Conservation (phyloP, 2,329 filamentous ascomycete species). For the Furcasterigmium furcatum region DNA sequence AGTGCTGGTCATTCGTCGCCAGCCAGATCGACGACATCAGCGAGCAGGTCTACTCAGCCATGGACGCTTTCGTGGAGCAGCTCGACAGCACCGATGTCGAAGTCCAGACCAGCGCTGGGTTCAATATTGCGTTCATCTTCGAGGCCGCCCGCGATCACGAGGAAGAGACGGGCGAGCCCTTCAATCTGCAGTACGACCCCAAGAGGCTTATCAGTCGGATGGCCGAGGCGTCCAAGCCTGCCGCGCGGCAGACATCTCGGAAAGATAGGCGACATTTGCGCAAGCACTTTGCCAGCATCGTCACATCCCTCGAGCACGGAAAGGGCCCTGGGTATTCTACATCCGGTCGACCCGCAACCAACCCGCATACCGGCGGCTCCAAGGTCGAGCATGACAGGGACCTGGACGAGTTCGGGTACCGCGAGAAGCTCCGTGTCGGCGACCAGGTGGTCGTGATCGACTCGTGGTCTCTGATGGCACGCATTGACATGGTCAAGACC, state of each 20-base stretch:
- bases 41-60: slow-evolving; percentile 64
- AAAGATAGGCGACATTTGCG: slow-evolving; percentile 45
- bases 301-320: slow-evolving; percentile 51
- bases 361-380: slow-evolving; percentile 37
- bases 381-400: slow-evolving; percentile 35
- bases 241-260: slow-evolving; percentile 46
- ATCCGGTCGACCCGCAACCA: slow-evolving; percentile 34
- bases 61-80: slow-evolving; percentile 82
- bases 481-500: slow-evolving; percentile 44
- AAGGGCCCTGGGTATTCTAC: slow-evolving; percentile 54
- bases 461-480: slow-evolving; percentile 46
- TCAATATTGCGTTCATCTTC: slow-evolving; percentile 79
- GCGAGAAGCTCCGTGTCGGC: slow-evolving; percentile 46
- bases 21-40: slow-evolving; percentile 75
- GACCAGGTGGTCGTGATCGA: slow-evolving; percentile 42
- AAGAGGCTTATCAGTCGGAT: slow-evolving; percentile 44
- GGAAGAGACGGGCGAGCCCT: slow-evolving; percentile 43
- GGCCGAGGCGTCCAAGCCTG: slow-evolving; percentile 41
- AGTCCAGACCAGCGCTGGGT: slow-evolving; percentile 74
- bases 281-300: slow-evolving; percentile 45
- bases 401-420: slow-evolving; percentile 46
- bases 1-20: slow-evolving; percentile 77
- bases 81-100: slow-evolving; percentile 70
- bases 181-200: slow-evolving; percentile 48
- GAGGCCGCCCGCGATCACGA: slow-evolving; percentile 60